A percentile compares a stretch with the other conserved stretches of the same genome.
These are phyloP conservation scores for Lachancea kluyveri DNA, from an alignment of 805 yeast genomes.

Conservation along the genomic window DNA sequence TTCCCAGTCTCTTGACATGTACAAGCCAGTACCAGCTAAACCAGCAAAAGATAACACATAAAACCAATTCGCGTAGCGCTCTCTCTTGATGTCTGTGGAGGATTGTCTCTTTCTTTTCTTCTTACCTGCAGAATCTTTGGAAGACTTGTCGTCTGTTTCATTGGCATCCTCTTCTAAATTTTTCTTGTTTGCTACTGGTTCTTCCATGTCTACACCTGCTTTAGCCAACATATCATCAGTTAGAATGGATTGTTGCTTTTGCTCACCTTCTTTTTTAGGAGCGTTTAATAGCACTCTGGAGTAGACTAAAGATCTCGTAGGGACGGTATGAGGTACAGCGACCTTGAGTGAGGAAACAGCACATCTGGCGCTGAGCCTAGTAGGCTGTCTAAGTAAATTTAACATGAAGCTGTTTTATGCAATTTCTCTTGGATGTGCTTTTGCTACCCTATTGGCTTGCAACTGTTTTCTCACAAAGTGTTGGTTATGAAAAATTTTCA, in stretches of 20 bases:
- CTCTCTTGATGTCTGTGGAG: slow-evolving; percentile 75
- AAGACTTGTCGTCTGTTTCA: slow-evolving; percentile 12
- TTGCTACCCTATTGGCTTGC: no score
- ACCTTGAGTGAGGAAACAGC: no score
- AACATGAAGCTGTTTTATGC: no score
- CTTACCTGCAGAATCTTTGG: slow-evolving; percentile 15
- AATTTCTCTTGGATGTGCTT: no score
- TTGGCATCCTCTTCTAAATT: slow-evolving; percentile 8
- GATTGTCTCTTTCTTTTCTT: slow-evolving; percentile 55
- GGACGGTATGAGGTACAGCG: no score
- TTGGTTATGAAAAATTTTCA: no score
- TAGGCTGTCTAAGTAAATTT: no score
- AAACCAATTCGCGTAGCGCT: slow-evolving; percentile 69
- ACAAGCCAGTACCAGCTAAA: slow-evolving; percentile 50
- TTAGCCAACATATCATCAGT: slow-evolving; percentile 76
- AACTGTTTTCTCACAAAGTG: no score
- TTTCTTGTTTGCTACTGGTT: slow-evolving; percentile 15
- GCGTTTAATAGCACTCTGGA: slow-evolving; percentile 1
- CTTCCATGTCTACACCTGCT: slow-evolving; percentile 71
- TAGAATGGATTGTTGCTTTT: slow-evolving; percentile 47
- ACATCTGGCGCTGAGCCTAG: no score
- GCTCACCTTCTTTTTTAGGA: slow-evolving; percentile 12
- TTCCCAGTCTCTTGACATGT: slow-evolving; percentile 82
- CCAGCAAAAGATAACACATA: slow-evolving; percentile 49
- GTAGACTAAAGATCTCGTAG: slow-evolving; percentile 4